These are phyloP conservation scores for Amanita subjunquillea DNA, from an alignment of 768 basidiomycete genomes.

Conservation along the genomic window DNA sequence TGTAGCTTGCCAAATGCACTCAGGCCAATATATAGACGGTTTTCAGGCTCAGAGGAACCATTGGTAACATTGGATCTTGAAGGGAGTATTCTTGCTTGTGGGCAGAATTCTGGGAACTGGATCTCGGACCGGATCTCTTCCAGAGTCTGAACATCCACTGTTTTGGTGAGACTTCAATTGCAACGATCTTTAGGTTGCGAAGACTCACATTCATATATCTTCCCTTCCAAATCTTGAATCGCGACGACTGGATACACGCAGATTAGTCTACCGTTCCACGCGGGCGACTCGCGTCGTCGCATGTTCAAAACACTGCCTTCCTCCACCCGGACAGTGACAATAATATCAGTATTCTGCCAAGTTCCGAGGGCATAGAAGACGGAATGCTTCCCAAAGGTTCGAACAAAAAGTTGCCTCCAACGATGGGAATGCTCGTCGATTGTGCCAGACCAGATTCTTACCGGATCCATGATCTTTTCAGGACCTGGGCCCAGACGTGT, in stretches of 20 bases:
- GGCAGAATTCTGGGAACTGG: conserved; percentile 53
- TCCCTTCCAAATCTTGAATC: conserved; percentile 36
- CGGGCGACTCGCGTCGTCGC: conserved; percentile 19
- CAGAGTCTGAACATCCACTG: conserved; percentile 11
- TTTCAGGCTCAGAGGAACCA: conserved; percentile 5
- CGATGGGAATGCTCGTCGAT: conserved; percentile 10
- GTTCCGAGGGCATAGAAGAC: conserved; percentile 32
- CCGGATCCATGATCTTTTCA: conserved; percentile 51
- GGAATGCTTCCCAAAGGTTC: conserved; percentile 3
- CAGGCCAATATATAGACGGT: conserved; percentile 50
- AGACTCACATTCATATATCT: conserved; percentile 33
- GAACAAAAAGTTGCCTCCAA: conserved; percentile 25
- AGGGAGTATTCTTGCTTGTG: conserved; percentile 26
- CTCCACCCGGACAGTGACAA: conserved; percentile 17
- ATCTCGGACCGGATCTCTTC: conserved; percentile 13
- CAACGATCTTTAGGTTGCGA: neutral
- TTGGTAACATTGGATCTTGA: conserved; percentile 10
- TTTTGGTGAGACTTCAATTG: neutral
- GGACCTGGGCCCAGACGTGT: conserved; percentile 51
- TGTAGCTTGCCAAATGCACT: conserved; percentile 58
- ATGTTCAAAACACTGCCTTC: conserved; percentile 10
- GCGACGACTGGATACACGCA: conserved; percentile 15
- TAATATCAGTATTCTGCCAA: conserved; percentile 19
- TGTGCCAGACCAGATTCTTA: conserved; percentile 24
- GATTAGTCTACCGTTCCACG: conserved; percentile 39